Base-by-base conservation (phyloP, 495 filamentous ascomycete species). In the Penicillium bialowiezense region DNA sequence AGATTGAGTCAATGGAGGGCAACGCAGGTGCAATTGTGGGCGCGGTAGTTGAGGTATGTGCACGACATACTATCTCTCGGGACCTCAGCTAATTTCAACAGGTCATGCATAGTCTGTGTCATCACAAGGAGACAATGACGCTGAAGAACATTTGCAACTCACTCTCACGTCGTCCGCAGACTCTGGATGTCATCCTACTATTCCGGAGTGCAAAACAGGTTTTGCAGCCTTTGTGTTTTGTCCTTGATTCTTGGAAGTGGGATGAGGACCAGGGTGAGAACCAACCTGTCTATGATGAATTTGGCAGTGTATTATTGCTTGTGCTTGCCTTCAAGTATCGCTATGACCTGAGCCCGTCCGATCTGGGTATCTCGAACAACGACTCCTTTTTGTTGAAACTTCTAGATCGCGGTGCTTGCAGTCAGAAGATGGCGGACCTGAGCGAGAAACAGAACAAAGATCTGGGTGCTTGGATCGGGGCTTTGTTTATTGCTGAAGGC, bases 251-350 rank as follows among this genome's bases (percentile, higher is more conserved):
- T 38, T 98, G 92, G 93, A 77, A 79, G 14, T 95, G 92, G 67
- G 92, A 97, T 51, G 92, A 95, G 53, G 92, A 97, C 44, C 89
- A 95, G 62, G 76, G 85, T 29, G 93, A 98, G 62, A 93, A 93
- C 56, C 91, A 97, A 61, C 93, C 92, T 0, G 87, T 96, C 1
- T 97, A 97, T 58, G 92, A 97, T 54, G 95, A 98, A 51, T 98
- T 97, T 50, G 90, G 91, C 0, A 87, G 88, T 34, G 86, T 97
- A 13, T 72, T 97, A 6, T 78, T 97, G 3, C 73, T 98, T 1
- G 78, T 96, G 0, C 69, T 96, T 15, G 86, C 87, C 0, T 87
- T 95, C 55, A 83, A 88, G 45, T 82, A 93, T 57, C 90, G 95
- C 13, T 97, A 95, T 58, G 79, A 83, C 32, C 69, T 98, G 17